Evolutionary conservation across 208 protist species (phyloP), one percentile per base, ranked within the genome.

Genomic region (Endotrypanum monterogeii): DNA sequence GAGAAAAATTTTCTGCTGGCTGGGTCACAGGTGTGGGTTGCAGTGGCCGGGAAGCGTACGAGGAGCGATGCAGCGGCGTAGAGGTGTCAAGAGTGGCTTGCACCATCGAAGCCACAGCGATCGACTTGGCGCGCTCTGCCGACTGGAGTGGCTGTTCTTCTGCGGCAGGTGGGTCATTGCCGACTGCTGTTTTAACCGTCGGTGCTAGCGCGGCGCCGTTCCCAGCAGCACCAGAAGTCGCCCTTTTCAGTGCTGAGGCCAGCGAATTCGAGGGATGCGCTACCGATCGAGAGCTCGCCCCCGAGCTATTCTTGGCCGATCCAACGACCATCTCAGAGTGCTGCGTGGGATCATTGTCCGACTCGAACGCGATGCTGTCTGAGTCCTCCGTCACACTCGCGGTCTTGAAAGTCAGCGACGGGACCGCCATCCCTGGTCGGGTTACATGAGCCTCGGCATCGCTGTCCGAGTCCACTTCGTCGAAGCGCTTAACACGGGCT

Each of bases 381-480:
- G 83, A 68, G 12, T 71, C 61, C 20, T 85, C 70, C 1, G 69
- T 75, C 23, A 54, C 28, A 1, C 54, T 80, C 46, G 51, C 28
- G 0, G 80, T 79, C 54, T 78, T 84, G 63, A 85, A 85, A 46
- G 73, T 88, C 37, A 85, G 65, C 32, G 76, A 79, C 11, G 72
- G 68, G 35, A 71, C 56, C 30, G 73, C 61, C 61, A 74, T 73
- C 18, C 57, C 68, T 18, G 37, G 12, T n/a, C 55, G 60, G 1
- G 39, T 67, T 18, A 77, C 73, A 23, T 79, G 60, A 2, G 80
- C 62, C n/a, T 85, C 80, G 20, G 81, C 73, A 41, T 88, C 83
- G 68, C 83, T 88, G 56, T 84, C 80, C 18, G 73, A 83, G 65
- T 88, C 83, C 32, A 88, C 74, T 14, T 88, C 83, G 52, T 79